These are phyloP conservation scores for Tylopilus balloui DNA, from an alignment of 768 basidiomycete species.

Conservation along the genomic window DNA sequence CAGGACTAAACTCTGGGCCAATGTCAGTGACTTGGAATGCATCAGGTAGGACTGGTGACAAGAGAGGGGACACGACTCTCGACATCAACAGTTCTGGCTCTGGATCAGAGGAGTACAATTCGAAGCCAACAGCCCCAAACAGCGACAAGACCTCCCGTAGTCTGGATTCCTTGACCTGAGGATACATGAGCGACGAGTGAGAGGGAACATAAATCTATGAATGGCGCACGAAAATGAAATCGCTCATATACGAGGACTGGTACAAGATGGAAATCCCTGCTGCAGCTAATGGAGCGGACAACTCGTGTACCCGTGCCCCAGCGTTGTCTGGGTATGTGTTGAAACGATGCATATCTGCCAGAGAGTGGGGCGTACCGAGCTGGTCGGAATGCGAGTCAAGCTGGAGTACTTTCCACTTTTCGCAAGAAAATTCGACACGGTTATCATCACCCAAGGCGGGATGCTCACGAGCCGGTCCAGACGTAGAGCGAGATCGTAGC, in stretches of 20 bases:
- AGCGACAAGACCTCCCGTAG: slow-evolving; percentile 60
- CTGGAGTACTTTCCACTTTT: slow-evolving; percentile 76
- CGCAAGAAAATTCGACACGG: slow-evolving; percentile 61
- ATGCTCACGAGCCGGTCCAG: slow-evolving; percentile 29
- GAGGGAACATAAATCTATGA: neutral
- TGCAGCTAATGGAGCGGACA: slow-evolving; percentile 71
- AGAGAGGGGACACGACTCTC: slow-evolving; percentile 28
- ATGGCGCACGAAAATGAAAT: slow-evolving; percentile 69
- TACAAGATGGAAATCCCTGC: slow-evolving; percentile 80
- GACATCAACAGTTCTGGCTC: slow-evolving; percentile 35
- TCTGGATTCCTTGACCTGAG: slow-evolving; percentile 62
- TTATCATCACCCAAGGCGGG: slow-evolving; percentile 36
- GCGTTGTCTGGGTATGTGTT: slow-evolving; percentile 47
- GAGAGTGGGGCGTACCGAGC: slow-evolving; percentile 43
- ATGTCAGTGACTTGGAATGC: slow-evolving; percentile 28
- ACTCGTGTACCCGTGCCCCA: slow-evolving; percentile 67
- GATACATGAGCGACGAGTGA: slow-evolving; percentile 3
- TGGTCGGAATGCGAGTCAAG: slow-evolving; percentile 76
- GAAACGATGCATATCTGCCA: slow-evolving; percentile 1
- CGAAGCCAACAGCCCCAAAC: slow-evolving; percentile 58
- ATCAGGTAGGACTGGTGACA: slow-evolving; percentile 31
- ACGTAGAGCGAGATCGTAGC: slow-evolving; percentile 40
- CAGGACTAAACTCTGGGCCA: slow-evolving; percentile 28
- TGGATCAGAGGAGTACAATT: slow-evolving; percentile 51
- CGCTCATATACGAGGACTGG: slow-evolving; percentile 78